Evolutionary conservation across 1,139 yeast species (phyloP).

Genomic region (Sugiyamaella japonica): DNA sequence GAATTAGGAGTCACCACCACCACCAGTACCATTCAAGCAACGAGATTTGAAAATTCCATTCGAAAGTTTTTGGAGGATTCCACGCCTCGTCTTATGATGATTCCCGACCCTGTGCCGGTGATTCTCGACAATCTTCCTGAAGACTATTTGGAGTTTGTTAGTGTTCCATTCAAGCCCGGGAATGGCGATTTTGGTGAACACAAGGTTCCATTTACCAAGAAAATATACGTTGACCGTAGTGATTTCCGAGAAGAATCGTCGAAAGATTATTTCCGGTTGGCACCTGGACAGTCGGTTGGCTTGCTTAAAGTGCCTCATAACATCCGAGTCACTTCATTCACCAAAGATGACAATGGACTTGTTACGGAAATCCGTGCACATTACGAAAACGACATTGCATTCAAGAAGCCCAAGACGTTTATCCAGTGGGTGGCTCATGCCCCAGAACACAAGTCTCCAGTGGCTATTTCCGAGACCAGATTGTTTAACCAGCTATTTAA

Average conservation of each 20-base stretch:
- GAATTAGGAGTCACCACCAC: conserved; percentile 96
- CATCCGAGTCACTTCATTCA: conserved; percentile 68
- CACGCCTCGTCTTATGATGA: conserved; percentile 94
- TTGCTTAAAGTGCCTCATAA: conserved; percentile 87
- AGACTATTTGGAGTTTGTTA: conserved; percentile 65
- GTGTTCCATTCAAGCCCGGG: conserved; percentile 91
- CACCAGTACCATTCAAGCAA: conserved; percentile 85
- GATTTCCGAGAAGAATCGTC: conserved; percentile 76
- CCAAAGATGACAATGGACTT: conserved; percentile 61
- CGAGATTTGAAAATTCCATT: conserved; percentile 85
- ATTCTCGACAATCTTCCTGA: conserved; percentile 81
- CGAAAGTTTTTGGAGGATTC: conserved; percentile 85
- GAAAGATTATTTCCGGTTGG: conserved; percentile 76
- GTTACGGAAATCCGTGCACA: conserved; percentile 72
- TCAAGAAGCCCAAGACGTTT: conserved; percentile 84
- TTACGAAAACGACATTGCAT: conserved; percentile 66
- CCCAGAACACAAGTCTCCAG: conserved; percentile 59
- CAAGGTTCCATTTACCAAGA: conserved; percentile 72
- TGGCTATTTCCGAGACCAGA: conserved; percentile 71
- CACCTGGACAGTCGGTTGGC: conserved; percentile 96
- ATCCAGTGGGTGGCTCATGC: conserved; percentile 95
- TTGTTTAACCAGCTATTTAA: conserved; percentile 85
- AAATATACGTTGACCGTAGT: conserved; percentile 76
- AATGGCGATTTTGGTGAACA: conserved; percentile 71
- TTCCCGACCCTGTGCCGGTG: conserved; percentile 82